Conservation (phyloP, 2,329 filamentous ascomycete genomes). For the Chaetomiaceae sp. region DNA sequence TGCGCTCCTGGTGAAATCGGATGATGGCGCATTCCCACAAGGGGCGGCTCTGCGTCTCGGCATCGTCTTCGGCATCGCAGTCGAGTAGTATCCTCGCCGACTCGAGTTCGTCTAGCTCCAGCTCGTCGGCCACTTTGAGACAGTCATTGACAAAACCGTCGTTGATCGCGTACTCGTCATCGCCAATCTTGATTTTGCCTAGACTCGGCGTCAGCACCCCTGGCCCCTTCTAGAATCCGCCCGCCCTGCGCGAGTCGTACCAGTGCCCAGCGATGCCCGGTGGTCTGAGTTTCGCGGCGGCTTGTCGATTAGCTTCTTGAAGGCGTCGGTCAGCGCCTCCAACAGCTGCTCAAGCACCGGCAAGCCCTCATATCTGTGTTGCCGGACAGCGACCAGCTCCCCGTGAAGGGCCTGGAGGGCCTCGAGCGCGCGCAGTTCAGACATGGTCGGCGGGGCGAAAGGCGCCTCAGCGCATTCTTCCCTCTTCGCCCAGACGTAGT, state of each 20-base stretch:
- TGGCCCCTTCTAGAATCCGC: background rate
- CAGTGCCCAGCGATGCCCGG: constrained; percentile 62
- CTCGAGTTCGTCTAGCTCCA: constrained; percentile 85
- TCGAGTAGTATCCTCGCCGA: constrained; percentile 71
- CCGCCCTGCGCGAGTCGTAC: constrained; percentile 36
- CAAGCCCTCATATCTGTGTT: constrained; percentile 55
- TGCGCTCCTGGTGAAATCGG: constrained; percentile 79
- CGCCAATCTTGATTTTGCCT: constrained; percentile 72
- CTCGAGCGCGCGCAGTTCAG: constrained; percentile 65
- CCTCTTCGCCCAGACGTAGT: no score
- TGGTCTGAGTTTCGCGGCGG: constrained; percentile 68
- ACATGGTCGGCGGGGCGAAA: constrained; percentile 48
- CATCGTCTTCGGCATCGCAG: constrained; percentile 64
- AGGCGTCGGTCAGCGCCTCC: constrained; percentile 58
- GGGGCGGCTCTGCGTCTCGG: constrained; percentile 62
- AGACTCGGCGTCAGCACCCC: constrained; percentile 2
- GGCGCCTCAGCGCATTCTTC: constrained; percentile 19
- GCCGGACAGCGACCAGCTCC: constrained; percentile 71
- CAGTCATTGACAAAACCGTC: constrained; percentile 79
- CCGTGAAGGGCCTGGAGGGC: constrained; percentile 78
- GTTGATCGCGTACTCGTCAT: constrained; percentile 73
- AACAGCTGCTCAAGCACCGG: constrained; percentile 67
- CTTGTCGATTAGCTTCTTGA: constrained; percentile 68
- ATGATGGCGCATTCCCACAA: constrained; percentile 75
- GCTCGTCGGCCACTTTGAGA: constrained; percentile 75